A percentile compares a stretch with the other conserved stretches of the same genome.
phyloP scores from a whole-genome alignment of 345 rosid species.

The Pistacia atlantica region DNA sequence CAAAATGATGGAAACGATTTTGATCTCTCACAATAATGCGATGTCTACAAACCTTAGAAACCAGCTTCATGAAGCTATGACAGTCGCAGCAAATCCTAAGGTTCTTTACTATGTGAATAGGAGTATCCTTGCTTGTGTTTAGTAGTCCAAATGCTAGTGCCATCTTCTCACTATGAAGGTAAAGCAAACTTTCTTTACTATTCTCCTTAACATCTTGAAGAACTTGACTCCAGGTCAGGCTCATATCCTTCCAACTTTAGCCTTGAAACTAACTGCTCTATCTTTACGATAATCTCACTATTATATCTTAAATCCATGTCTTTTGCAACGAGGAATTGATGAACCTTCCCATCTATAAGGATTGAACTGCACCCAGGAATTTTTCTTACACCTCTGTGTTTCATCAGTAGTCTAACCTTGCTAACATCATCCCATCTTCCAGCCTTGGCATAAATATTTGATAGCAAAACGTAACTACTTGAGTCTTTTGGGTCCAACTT shows the following conservation, averaged over 20 bases:
- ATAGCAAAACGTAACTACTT: slow-evolving; percentile 28
- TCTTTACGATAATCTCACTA: background rate
- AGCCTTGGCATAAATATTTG: slow-evolving; percentile 26
- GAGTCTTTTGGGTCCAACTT: slow-evolving; percentile 24
- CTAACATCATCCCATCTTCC: slow-evolving; percentile 19
- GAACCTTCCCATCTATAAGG: slow-evolving; percentile 23
- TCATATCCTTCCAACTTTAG: slow-evolving; percentile 17
- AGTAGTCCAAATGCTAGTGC: slow-evolving; percentile 29
- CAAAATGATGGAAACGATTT: slow-evolving; percentile 14
- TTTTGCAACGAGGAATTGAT: slow-evolving; percentile 29
- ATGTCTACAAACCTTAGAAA: slow-evolving; percentile 1
- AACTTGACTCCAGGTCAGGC: slow-evolving; percentile 19
- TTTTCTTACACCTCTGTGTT: slow-evolving; percentile 22
- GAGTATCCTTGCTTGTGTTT: slow-evolving; percentile 7
- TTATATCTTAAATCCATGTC: slow-evolving; percentile 3
- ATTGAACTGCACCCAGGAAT: slow-evolving; percentile 35
- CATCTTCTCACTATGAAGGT: slow-evolving; percentile 34
- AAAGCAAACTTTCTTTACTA: slow-evolving; percentile 28
- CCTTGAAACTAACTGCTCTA: slow-evolving; percentile 16
- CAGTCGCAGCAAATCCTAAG: slow-evolving; percentile 18
- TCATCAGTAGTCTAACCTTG: slow-evolving; percentile 27
- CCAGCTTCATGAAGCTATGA: slow-evolving; percentile 14
- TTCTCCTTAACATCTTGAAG: slow-evolving; percentile 29
- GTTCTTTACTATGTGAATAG: slow-evolving; percentile 15
- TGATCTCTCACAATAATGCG: slow-evolving; percentile 15